Evolutionary conservation across 768 basidiomycete species (phyloP), one percentile per base, ranked within the genome.

Genomic region (Suillus ampliporus): DNA sequence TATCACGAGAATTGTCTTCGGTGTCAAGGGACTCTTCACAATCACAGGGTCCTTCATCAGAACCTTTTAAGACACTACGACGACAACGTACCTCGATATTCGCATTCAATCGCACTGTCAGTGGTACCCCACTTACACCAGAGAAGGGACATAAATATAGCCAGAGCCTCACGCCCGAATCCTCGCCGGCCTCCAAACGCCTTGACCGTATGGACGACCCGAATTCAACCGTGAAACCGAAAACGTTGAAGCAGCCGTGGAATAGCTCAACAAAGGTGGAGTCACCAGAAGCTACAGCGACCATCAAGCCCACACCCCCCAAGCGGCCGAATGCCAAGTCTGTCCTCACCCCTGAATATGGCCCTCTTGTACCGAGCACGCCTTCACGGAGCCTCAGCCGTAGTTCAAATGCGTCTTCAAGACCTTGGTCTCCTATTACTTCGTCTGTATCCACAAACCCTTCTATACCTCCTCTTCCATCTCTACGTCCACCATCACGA

Each of bases 201-300:
- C 62, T 54, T 38, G 53, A 54, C 21, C 41, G 37, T 46, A 40
- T 46, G 2, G 62, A 76, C 35, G 80, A 83, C 63, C 66, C 73
- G n/a, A 74, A 72, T 61, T 63, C 78, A 14, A 83, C 82, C 41
- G 65, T 81, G 54, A 86, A 84, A 68, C 69, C 66, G 57, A 74
- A 72, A 60, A 28, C 75, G 61, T 53, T 66, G 38, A 84, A 84
- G 67, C 87, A 86, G 63, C 79, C 76, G 38, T 95, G 93, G 93
- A 95, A 95, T 70, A 83, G 88, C 65, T 94, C 92, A 5, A 94
- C 92, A 1, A 91, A 81, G 69, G 82, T 94, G n/a, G 80, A 86
- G 52, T 37, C 23, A 5, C 66, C 78, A 19, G 89, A 88, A 28
- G 85, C 76, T 9, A 68, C 68, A 44, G 83, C 82, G 34, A 74